Evolutionary conservation across 192 early-diverging fungal genomes (phyloP), one percentile per base, ranked within the genome.

Genomic region (Mortierella antarctica): DNA sequence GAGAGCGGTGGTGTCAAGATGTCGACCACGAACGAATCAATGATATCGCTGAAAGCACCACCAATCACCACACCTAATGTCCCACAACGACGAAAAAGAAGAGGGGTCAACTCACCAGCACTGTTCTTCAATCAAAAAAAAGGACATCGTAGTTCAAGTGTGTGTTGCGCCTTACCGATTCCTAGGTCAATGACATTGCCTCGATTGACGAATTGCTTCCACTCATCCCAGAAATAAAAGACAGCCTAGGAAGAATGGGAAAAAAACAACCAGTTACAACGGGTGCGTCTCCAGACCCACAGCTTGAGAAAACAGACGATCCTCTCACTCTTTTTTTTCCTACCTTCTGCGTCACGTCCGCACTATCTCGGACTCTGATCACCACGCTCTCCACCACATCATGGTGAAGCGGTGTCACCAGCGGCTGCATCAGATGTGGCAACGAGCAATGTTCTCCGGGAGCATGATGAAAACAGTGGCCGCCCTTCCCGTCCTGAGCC

Each of bases 1-100:
- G 75, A 78, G 20, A 84, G 73, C 0, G 83, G 83, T 20, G 83
- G 83, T 21, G 83, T 76, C 59, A 81, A 55, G 62, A 84, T 84
- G 18, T 84, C 83, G 12, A 57, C 65, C n/a, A 84, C 83, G 45
- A 84, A 75, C 20, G 83, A 84, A 44, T 84, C 70, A 55, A 84
- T 71, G 18, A 81, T 67, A 14, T 66, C 54, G 23, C 77, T 75
- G 65, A 84, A 84, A 4, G 77, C 83, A 18, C 72, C 59, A 18
- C 83, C 83, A 71, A 84, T 72, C 20, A 84, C 79, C 7, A 84
- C 77, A 72, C 83, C 83, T 83, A 40, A 31, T 3, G 31, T 59
- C 12, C 8, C 57, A 14, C 40, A 10, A 1, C 57, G 39, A 46
- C 12, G 23, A 31, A 42, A 52, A 49, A 56, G 0, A 3, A 54